Percentiles rank a stretch among this genome's conserved stretches.
phyloP scores from a whole-genome alignment of 2,329 filamentous ascomycete species.

The Didymella glomerata region DNA sequence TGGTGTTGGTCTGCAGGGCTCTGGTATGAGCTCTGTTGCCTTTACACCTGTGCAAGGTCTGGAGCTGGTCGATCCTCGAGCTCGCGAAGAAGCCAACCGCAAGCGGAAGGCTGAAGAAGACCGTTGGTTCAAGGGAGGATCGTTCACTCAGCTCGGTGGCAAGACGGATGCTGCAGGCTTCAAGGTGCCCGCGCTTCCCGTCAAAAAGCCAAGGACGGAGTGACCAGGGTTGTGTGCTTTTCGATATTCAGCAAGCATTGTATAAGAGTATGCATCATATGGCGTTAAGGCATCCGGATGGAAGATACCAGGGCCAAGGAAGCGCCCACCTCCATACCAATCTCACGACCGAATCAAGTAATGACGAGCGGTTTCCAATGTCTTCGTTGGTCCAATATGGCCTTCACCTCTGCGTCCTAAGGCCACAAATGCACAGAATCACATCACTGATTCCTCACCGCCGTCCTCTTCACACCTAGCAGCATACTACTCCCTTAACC shows the following conservation, averaged over 20 bases:
- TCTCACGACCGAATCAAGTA: not conserved
- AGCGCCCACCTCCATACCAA: conserved; percentile 3
- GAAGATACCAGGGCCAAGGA: conserved; percentile 16
- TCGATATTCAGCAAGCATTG: not conserved
- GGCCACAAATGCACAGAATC: too few relatives aligned
- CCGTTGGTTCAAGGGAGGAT: conserved; percentile 96
- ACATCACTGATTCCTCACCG: too few relatives aligned
- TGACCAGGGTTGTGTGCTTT: not conserved
- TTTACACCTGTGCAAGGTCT: conserved; percentile 96
- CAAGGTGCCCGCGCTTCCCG: conserved; percentile 80
- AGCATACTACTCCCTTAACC: too few relatives aligned
- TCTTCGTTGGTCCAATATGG: too few relatives aligned
- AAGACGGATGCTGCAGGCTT: conserved; percentile 72
- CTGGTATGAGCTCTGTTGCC: conserved; percentile 84
- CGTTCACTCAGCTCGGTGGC: conserved; percentile 80
- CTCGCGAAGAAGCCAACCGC: conserved; percentile 83
- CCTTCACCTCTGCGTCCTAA: too few relatives aligned
- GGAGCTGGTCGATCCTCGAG: conserved; percentile 93
- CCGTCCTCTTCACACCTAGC: too few relatives aligned
- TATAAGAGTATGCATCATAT: conserved; percentile 12
- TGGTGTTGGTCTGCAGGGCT: conserved; percentile 73
- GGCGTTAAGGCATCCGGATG: conserved; percentile 13
- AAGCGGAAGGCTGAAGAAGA: conserved; percentile 96
- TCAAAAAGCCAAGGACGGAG: conserved; percentile 67
- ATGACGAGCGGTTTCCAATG: not conserved